Evolutionary conservation across 163 green algal genomes (phyloP).

Genomic region (Scenedesmus sp.): DNA sequence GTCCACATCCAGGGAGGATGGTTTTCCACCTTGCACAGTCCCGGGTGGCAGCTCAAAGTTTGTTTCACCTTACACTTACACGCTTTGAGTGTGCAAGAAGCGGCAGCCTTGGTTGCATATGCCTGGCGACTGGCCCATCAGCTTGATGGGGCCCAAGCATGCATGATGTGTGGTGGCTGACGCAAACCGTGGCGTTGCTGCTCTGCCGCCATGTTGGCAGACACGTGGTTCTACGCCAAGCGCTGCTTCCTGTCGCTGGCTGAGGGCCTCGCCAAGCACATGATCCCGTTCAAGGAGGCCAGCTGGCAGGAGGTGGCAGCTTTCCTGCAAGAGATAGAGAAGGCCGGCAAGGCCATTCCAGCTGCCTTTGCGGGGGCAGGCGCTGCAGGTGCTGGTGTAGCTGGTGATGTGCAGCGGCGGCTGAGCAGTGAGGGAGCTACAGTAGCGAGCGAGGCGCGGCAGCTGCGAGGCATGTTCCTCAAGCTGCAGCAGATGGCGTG

Average conservation of each 20-base stretch:
- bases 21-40: no score
- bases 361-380: slow-evolving; percentile 64
- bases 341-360: slow-evolving; percentile 73
- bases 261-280: slow-evolving; percentile 90
- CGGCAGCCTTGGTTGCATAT: no score
- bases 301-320: slow-evolving; percentile 70
- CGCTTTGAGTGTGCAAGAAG: no score
- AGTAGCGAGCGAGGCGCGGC: slow-evolving; percentile 75
- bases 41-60: no score
- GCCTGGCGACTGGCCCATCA: no score
- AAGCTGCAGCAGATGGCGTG: slow-evolving; percentile 63
- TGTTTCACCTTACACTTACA: no score
- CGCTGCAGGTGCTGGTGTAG: neutral
- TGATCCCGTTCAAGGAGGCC: slow-evolving; percentile 83
- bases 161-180: neutral
- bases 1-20: no score
- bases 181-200: neutral
- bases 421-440: slow-evolving; percentile 59
- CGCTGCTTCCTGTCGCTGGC: slow-evolving; percentile 87
- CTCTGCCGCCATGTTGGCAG: neutral
- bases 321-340: slow-evolving; percentile 82
- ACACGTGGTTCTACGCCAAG: slow-evolving; percentile 91
- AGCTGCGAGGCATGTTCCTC: slow-evolving; percentile 79
- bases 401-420: slow-evolving; percentile 10
- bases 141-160: no score